These are phyloP conservation scores for Cordyceps militaris DNA, from an alignment of 2,329 filamentous ascomycete species.

Conservation along the genomic window DNA sequence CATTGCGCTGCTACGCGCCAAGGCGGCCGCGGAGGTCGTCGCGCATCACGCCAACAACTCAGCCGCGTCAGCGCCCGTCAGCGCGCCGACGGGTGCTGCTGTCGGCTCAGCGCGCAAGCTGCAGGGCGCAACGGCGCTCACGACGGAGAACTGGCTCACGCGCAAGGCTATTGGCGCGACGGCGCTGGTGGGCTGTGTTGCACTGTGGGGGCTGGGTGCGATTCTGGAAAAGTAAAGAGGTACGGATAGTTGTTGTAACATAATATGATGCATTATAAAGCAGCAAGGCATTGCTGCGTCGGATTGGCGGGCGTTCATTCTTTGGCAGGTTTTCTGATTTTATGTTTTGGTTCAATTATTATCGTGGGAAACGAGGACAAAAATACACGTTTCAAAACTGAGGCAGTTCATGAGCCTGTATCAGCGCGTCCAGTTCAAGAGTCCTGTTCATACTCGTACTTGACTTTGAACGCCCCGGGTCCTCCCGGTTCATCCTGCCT, in stretches of 20 bases:
- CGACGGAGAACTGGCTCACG: constrained; percentile 59
- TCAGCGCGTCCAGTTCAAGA: background rate
- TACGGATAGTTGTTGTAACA: background rate
- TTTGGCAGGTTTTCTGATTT: background rate
- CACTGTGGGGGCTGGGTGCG: constrained; percentile 52
- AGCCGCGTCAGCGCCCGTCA: constrained; percentile 21
- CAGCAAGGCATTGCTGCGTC: background rate
- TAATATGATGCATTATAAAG: background rate
- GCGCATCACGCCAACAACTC: constrained; percentile 21
- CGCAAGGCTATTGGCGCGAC: constrained; percentile 58
- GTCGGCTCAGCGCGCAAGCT: constrained; percentile 21
- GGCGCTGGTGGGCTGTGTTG: constrained; percentile 53
- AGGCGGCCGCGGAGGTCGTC: constrained; percentile 39
- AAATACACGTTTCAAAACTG: background rate
- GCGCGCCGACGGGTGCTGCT: constrained; percentile 21
- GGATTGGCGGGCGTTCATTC: constrained; percentile 7
- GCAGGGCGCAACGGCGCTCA: constrained; percentile 49
- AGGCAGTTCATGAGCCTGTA: background rate
- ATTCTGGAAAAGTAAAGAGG: constrained; percentile 34
- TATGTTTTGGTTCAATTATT: background rate
- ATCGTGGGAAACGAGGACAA: background rate
- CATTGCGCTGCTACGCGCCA: constrained; percentile 47
- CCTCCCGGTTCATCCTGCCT: constrained; percentile 22
- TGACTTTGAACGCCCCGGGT: constrained; percentile 22
- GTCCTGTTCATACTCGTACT: constrained; percentile 19